These are phyloP conservation scores for Elsinoe fawcettii DNA, from an alignment of 2,329 filamentous ascomycete genomes.

Conservation along the genomic window DNA sequence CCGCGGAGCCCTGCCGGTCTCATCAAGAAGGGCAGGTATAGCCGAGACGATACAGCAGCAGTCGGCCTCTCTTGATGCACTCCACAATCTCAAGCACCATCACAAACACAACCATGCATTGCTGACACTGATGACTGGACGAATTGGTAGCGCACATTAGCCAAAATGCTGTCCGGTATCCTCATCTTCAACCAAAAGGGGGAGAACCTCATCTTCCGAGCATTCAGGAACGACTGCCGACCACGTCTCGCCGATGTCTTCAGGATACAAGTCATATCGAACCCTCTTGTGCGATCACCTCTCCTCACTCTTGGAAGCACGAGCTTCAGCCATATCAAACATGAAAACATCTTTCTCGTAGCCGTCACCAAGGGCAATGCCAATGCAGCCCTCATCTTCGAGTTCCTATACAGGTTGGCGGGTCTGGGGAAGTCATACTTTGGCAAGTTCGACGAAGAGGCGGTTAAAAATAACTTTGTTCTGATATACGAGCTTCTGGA, in stretches of 20 bases:
- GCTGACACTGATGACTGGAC: neutral
- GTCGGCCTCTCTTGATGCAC: neutral
- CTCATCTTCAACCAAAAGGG: conserved; percentile 99
- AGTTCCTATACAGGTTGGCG: conserved; percentile 91
- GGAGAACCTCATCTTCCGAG: conserved; percentile 98
- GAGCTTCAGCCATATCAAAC: conserved; percentile 98
- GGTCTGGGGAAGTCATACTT: conserved; percentile 91
- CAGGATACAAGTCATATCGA: conserved; percentile 98
- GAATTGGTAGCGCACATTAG: neutral
- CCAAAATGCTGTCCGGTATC: conserved; percentile 86
- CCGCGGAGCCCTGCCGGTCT: neutral
- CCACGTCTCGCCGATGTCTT: conserved; percentile 97
- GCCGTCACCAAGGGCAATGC: conserved; percentile 98
- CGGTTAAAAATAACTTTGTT: conserved; percentile 99
- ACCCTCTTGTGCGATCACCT: conserved; percentile 92
- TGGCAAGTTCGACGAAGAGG: conserved; percentile 98
- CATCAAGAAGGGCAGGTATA: neutral
- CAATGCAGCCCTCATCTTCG: conserved; percentile 95
- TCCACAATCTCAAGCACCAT: neutral
- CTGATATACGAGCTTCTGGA: conserved; percentile 95
- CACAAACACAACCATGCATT: neutral
- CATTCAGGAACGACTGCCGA: conserved; percentile 96
- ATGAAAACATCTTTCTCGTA: conserved; percentile 97
- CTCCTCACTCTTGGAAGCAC: conserved; percentile 96
- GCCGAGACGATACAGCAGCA: neutral